Base-by-base conservation (phyloP, 2,329 filamentous ascomycete genomes). In the Graphilbum sp. region DNA sequence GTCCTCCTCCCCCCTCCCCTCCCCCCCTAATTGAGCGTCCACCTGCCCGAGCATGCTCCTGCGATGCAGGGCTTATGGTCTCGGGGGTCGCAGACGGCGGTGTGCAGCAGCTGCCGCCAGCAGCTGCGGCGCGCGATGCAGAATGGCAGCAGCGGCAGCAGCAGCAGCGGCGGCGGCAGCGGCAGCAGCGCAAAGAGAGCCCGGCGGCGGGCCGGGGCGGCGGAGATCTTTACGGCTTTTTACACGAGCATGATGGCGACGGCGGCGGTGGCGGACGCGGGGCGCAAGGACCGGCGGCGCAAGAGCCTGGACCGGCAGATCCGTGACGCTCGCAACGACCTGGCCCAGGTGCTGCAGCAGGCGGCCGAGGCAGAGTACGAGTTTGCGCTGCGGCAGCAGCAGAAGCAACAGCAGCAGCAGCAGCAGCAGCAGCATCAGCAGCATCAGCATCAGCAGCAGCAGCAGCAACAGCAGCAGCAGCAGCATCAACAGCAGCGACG, bases 21-120 rank as follows among this genome's bases (percentile, higher is more conserved):
- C 31, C 12, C 31, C 31, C n/a, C 31, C 23, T 7, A 25, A 7
- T 25, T 7, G 7, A 25, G 23, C 23, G 12, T 12, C 23, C 23
- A 25, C 7, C 7, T 12, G n/a, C n/a, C n/a, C 19, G 29, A 32
- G 47, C 40, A 60, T 60, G 61, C 52, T 45, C 50, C 51, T 47
- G 60, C 53, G 51, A 86, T 85, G 80, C 72, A 72, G 58, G 65
- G 67, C 46, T 54, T 83, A 47, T 79, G 76, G 75, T 75, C 72
- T 56, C 70, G 75, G 60, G 16, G 30, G 12, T 18, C 4, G n/a
- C 30, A 8, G 30, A n/a, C 30, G 16, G 30, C 30, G 5, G 30
- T 68, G 48, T 81, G 75, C 49, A 79, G 74, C 59, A 67, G 66
- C 56, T 81, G 75, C 59, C 63, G 68, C 47, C 62, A 70, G 50